Percentiles rank a stretch among this genome's conserved stretches.
These are phyloP conservation scores for Pseudopithomyces maydicus DNA, from an alignment of 2,329 filamentous ascomycete species.

Conservation along the genomic window DNA sequence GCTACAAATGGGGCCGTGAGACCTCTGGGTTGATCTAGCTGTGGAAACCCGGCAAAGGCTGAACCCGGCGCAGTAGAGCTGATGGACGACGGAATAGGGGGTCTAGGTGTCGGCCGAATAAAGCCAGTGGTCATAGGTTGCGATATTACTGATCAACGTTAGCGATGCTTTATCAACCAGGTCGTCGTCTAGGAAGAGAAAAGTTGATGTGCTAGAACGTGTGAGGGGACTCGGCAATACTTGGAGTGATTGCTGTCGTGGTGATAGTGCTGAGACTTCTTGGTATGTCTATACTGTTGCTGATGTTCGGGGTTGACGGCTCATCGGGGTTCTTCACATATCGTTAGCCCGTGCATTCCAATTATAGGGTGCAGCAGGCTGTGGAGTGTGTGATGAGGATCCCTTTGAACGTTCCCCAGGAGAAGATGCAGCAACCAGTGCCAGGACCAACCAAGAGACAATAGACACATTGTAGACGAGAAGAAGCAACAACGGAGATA, in stretches of 20 bases:
- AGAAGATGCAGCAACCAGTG: background rate
- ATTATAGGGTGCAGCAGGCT: constrained; percentile 12
- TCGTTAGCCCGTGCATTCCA: constrained; percentile 35
- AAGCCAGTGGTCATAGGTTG: constrained; percentile 13
- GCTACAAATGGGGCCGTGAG: constrained; percentile 42
- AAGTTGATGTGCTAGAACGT: background rate
- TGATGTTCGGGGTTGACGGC: constrained; percentile 16
- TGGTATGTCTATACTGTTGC: constrained; percentile 11
- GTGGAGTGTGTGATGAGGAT: background rate
- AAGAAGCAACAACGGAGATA: constrained; percentile 26
- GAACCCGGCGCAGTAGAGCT: constrained; percentile 6
- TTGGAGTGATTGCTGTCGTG: constrained; percentile 7
- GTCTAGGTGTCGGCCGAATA: constrained; percentile 15
- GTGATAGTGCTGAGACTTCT: constrained; percentile 12
- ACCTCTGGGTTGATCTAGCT: constrained; percentile 25
- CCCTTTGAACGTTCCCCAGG: background rate
- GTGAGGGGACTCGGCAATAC: background rate
- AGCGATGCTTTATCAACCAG: background rate
- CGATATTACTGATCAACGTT: constrained; percentile 10
- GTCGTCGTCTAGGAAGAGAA: background rate
- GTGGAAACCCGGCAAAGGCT: constrained; percentile 9
- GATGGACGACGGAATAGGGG: background rate
- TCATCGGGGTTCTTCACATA: constrained; percentile 22
- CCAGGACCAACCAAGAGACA: constrained; percentile 14
- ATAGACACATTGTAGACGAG: constrained; percentile 26